Percentiles rank a stretch among this genome's conserved stretches.
Evolutionary conservation across 108 stramenopile species (phyloP).

Genomic region (Nitzschia putrida): DNA sequence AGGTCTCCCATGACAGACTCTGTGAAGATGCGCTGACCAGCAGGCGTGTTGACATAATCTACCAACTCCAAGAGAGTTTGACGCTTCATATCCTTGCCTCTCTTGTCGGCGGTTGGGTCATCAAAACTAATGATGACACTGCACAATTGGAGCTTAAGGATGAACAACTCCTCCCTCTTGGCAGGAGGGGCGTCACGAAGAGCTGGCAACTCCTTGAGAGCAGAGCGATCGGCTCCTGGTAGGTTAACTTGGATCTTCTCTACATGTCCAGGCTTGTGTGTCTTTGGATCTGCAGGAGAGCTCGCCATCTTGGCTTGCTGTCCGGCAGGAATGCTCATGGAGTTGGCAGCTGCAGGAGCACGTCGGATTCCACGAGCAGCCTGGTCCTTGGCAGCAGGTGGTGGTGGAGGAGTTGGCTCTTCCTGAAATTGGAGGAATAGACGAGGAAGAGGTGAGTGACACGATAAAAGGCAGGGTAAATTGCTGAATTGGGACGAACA

Average conservation of each 20-base stretch:
- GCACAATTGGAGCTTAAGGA: conserved; percentile 84
- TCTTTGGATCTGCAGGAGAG: conserved; percentile 6
- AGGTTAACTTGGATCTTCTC: conserved; percentile 30
- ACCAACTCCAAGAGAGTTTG: conserved; percentile 96
- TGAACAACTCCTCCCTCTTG: conserved; percentile 87
- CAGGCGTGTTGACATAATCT: conserved; percentile 97
- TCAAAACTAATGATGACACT: conserved; percentile 85
- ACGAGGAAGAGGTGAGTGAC: not conserved
- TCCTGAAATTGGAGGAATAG: not conserved
- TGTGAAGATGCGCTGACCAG: conserved; percentile 98
- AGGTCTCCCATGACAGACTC: conserved; percentile 92
- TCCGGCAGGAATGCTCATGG: not conserved
- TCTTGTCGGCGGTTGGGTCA: conserved; percentile 82
- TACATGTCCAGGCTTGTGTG: not conserved
- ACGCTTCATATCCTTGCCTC: conserved; percentile 95
- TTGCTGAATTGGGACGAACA: not conserved
- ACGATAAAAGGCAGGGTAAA: not conserved
- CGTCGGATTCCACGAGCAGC: not conserved
- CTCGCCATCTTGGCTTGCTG: not conserved
- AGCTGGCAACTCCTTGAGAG: conserved; percentile 75
- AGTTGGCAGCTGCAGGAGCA: conserved; percentile 4
- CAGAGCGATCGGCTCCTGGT: conserved; percentile 42
- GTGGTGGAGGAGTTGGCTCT: conserved; percentile 15
- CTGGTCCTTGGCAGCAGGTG: conserved; percentile 2
- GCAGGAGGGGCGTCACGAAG: conserved; percentile 80